Evolutionary conservation across 768 basidiomycete genomes (phyloP).

Genomic region (Kwoniella sp.): DNA sequence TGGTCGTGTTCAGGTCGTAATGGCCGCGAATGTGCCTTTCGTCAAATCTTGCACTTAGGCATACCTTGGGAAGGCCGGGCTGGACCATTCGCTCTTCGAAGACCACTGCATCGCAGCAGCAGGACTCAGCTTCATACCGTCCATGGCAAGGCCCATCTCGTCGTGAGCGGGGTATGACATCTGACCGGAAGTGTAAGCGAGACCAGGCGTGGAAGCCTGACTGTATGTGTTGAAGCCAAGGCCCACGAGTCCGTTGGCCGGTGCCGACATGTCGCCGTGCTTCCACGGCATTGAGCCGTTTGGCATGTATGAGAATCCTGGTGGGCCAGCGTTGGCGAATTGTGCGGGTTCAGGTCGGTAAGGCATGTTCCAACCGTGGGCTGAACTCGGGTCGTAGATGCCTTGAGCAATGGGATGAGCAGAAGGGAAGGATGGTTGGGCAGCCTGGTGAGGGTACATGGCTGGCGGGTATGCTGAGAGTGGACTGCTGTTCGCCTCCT

Average conservation of each 20-base stretch:
- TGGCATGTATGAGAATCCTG: conserved; percentile 34
- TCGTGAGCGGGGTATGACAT: too few relatives aligned
- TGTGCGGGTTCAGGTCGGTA: conserved; percentile 26
- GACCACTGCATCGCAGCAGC: conserved; percentile 4
- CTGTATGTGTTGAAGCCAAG: conserved; percentile 3
- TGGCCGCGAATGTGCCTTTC: too few relatives aligned
- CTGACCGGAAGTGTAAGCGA: too few relatives aligned
- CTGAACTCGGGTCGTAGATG: background rate
- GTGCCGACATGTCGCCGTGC: background rate
- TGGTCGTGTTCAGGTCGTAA: too few relatives aligned
- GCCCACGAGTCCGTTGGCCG: background rate
- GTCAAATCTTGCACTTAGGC: background rate
- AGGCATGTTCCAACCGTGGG: background rate
- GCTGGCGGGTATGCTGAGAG: conserved; percentile 1
- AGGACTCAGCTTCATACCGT: background rate
- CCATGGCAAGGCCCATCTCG: background rate
- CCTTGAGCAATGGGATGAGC: background rate
- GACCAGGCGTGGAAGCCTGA: background rate
- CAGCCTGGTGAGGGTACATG: conserved; percentile 1
- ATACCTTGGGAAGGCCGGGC: conserved; percentile 12
- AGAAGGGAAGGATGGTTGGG: background rate
- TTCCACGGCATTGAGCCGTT: background rate
- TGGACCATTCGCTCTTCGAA: conserved; percentile 24
- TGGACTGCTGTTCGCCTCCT: conserved; percentile 6
- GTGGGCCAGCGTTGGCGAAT: conserved; percentile 46